These are phyloP conservation scores for Pseudonitzschia multistriata DNA, from an alignment of 108 stramenopile species.

Conservation along the genomic window DNA sequence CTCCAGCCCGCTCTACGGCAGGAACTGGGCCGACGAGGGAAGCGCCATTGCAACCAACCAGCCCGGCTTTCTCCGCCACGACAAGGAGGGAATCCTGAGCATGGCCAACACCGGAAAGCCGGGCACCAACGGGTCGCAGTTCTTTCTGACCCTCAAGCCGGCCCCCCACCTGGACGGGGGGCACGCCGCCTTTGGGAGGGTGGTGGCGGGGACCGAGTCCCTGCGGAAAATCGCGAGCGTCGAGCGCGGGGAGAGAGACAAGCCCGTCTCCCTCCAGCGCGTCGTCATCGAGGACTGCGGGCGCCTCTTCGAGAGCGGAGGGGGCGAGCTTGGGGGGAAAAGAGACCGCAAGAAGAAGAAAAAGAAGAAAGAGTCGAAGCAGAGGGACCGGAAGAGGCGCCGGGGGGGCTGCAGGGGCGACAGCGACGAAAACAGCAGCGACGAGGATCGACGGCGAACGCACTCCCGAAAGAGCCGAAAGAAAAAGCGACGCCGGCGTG, in stretches of 20 bases:
- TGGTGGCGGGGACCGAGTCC: conserved; percentile 63
- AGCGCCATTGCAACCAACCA: conserved; percentile 36
- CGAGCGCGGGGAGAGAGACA: conserved; percentile 45
- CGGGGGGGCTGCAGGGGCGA: background rate
- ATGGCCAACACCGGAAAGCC: conserved; percentile 81
- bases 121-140: conserved; percentile 83
- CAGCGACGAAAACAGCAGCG: background rate
- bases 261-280: conserved; percentile 57
- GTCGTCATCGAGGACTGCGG: conserved; percentile 85
- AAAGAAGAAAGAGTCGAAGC: background rate
- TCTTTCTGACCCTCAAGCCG: conserved; percentile 65
- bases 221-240: conserved; percentile 68
- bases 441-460: background rate
- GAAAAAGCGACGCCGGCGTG: background rate
- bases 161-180: conserved; percentile 77
- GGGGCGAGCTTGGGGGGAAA: background rate
- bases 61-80: too few relatives aligned
- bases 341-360: background rate
- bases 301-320: background rate
- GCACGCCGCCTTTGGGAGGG: conserved; percentile 79
- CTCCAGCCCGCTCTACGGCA: conserved; percentile 69
- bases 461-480: background rate
- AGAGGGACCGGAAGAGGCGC: background rate
- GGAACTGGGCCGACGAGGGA: conserved; percentile 67
- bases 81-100: conserved; percentile 62